phyloP scores from a whole-genome alignment of 1,284 basidiomycete genomes.

The Kwoniella shivajii region DNA sequence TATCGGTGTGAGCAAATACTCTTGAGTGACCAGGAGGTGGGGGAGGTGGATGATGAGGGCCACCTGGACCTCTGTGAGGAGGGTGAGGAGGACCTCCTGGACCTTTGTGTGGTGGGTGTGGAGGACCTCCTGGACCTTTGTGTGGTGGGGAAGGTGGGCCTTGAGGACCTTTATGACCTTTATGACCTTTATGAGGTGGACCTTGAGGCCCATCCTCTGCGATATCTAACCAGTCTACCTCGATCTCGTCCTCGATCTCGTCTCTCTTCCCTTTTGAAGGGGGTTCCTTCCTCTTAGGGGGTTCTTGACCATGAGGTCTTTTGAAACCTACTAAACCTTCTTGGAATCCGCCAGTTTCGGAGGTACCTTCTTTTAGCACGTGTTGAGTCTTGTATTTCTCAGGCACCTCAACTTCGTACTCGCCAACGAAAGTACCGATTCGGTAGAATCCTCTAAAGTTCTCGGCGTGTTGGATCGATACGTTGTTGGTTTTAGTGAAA shows the following conservation, averaged over 20 bases:
- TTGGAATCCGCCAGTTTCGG: slow-evolving; percentile 24
- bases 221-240: not conserved
- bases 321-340: slow-evolving; percentile 30
- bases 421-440: slow-evolving; percentile 26
- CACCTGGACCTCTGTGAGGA: slow-evolving; percentile 13
- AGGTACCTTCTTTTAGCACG: slow-evolving; percentile 24
- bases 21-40: slow-evolving; percentile 31
- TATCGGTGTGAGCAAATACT: slow-evolving; percentile 32
- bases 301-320: slow-evolving; percentile 7
- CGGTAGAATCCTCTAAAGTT: slow-evolving; percentile 37
- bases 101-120: slow-evolving; percentile 12
- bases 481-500: slow-evolving; percentile 49
- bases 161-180: too few relatives aligned
- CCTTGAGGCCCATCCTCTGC: not conserved
- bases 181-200: slow-evolving; percentile 6
- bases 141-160: slow-evolving; percentile 10
- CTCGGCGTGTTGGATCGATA: slow-evolving; percentile 29
- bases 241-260: not conserved
- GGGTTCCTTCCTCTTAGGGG: slow-evolving; percentile 1
- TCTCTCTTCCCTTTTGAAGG: not conserved
- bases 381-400: slow-evolving; percentile 19
- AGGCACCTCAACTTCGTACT: slow-evolving; percentile 15
- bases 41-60: slow-evolving; percentile 17
- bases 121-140: slow-evolving; percentile 12
- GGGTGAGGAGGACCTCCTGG: slow-evolving; percentile 15